These are phyloP conservation scores for Penicillium paradoxum DNA, from an alignment of 495 filamentous ascomycete genomes.

Conservation along the genomic window DNA sequence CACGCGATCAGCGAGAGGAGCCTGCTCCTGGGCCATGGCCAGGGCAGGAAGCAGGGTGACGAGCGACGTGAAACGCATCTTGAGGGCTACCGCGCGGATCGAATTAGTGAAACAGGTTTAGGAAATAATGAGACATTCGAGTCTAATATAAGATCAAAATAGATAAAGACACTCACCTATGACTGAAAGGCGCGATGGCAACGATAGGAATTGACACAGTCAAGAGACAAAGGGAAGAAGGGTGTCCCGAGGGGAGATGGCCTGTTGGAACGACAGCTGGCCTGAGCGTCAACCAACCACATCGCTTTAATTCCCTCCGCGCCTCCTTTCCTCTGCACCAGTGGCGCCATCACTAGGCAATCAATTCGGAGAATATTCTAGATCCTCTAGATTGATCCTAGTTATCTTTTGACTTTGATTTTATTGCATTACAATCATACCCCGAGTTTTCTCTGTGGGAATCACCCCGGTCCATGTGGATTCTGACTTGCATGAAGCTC, in stretches of 20 bases:
- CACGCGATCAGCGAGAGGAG: constrained; percentile 63
- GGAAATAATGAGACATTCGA: background rate
- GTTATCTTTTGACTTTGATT: background rate
- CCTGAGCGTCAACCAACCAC: constrained; percentile 27
- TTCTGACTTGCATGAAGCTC: constrained; percentile 6
- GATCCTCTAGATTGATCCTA: background rate
- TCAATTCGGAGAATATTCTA: background rate
- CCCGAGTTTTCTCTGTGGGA: background rate
- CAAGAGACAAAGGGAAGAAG: constrained; percentile 9
- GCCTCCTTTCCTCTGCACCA: background rate
- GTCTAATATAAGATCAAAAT: background rate
- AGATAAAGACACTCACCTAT: background rate
- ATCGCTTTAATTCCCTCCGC: constrained; percentile 1
- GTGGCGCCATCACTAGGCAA: background rate
- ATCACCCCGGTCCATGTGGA: constrained; percentile 1
- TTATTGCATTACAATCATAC: background rate
- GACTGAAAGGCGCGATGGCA: constrained; percentile 9
- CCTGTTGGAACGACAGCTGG: constrained; percentile 23
- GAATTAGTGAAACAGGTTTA: constrained; percentile 4
- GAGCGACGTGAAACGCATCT: constrained; percentile 66
- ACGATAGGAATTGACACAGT: constrained; percentile 7
- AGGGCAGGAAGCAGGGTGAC: constrained; percentile 65
- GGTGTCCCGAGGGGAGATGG: constrained; percentile 11
- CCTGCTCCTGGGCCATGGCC: constrained; percentile 67
- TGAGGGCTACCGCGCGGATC: constrained; percentile 26